Evolutionary conservation across 371 early-diverging fungal species (phyloP).

Genomic region (Vairimorpha necatrix): DNA sequence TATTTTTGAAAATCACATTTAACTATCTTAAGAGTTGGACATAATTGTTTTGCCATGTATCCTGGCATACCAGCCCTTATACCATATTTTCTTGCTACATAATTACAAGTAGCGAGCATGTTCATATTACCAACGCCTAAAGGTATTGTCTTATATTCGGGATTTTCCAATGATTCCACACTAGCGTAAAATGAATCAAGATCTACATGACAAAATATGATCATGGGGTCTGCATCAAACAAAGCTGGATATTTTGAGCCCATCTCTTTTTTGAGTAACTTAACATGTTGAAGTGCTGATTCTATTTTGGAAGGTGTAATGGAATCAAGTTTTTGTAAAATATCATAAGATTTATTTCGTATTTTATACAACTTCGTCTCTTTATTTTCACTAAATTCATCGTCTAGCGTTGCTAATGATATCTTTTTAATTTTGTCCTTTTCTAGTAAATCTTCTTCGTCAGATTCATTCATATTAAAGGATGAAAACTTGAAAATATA

Average conservation of each 20-base stretch:
- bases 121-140: constrained; percentile 55
- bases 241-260: constrained; percentile 33
- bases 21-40: constrained; percentile 68
- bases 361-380: constrained; percentile 21
- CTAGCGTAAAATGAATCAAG: constrained; percentile 86
- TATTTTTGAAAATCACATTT: constrained; percentile 75
- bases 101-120: constrained; percentile 71
- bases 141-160: constrained; percentile 66
- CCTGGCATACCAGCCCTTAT: constrained; percentile 71
- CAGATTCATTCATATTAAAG: neutral
- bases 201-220: constrained; percentile 69
- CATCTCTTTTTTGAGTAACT: neutral
- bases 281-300: neutral
- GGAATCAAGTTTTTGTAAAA: neutral
- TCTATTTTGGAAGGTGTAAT: neutral
- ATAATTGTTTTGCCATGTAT: constrained; percentile 67
- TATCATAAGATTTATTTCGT: constrained; percentile 9
- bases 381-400: constrained; percentile 30
- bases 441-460: neutral
- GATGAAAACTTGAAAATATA: no score
- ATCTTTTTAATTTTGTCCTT: neutral
- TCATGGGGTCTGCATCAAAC: constrained; percentile 2
- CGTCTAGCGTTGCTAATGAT: neutral
- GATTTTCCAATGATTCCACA: constrained; percentile 70
- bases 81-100: constrained; percentile 70